Percentiles rank a stretch among this genome's conserved stretches.
Conservation (phyloP, 1,139 yeast species). For the Groenewaldozyma auringiensis region DNA sequence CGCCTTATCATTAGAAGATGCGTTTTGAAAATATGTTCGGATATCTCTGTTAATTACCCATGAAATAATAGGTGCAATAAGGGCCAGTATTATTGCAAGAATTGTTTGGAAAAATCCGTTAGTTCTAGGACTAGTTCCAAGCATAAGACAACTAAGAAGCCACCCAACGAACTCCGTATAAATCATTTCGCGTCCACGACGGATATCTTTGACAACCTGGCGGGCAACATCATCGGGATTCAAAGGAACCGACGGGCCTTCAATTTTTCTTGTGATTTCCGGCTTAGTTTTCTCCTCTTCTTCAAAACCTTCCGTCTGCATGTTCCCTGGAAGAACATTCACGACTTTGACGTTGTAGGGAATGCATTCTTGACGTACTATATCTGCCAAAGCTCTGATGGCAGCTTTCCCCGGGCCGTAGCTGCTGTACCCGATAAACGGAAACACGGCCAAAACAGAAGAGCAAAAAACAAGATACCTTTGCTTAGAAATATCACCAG, state of each 20-base stretch:
- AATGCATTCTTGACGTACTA: constrained; percentile 72
- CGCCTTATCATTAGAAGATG: constrained; percentile 6
- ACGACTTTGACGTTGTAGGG: constrained; percentile 50
- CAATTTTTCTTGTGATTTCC: constrained; percentile 67
- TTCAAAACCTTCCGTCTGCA: constrained; percentile 76
- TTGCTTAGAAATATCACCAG: constrained; percentile 11
- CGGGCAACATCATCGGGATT: constrained; percentile 60
- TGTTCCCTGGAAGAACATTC: constrained; percentile 80
- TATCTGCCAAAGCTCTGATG: constrained; percentile 61
- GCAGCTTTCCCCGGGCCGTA: constrained; percentile 91
- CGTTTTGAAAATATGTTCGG: constrained; percentile 37
- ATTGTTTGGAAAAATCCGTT: constrained; percentile 41
- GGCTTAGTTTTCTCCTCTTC: constrained; percentile 86
- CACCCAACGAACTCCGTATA: constrained; percentile 85
- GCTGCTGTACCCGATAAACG: constrained; percentile 85
- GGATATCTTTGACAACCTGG: constrained; percentile 48
- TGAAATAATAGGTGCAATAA: constrained; percentile 59
- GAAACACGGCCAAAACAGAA: constrained; percentile 73
- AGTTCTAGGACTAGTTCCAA: constrained; percentile 65
- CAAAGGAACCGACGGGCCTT: constrained; percentile 75
- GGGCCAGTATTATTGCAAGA: constrained; percentile 40
- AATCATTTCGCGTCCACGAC: constrained; percentile 62
- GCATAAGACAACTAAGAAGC: constrained; percentile 58
- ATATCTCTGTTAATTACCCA: constrained; percentile 52
- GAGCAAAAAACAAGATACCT: constrained; percentile 72